Conservation (phyloP, 257 asterid species). For the Capsicum baccatum region DNA sequence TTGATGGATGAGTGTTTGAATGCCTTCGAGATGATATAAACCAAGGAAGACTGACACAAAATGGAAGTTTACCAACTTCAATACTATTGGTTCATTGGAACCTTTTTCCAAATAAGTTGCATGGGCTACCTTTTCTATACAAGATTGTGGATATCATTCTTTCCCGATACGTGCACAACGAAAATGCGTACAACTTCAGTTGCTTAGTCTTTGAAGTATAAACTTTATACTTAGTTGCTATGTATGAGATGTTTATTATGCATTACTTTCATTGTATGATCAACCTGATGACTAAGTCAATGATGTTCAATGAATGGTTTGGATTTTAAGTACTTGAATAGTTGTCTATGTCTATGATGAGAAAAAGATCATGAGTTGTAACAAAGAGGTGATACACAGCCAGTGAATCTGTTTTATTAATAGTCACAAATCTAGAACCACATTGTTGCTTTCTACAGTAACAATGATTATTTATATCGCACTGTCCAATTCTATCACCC, state of each 20-base stretch:
- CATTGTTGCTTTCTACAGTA: not conserved
- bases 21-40: not conserved
- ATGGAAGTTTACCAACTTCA: not conserved
- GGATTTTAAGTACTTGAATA: not conserved
- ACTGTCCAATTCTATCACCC: not conserved
- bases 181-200: not conserved
- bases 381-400: not conserved
- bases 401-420: not conserved
- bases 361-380: not conserved
- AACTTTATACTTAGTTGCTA: not conserved
- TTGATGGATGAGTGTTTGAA: not conserved
- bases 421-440: not conserved
- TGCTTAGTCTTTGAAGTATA: not conserved
- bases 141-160: not conserved
- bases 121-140: not conserved
- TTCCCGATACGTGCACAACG: not conserved
- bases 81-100: not conserved
- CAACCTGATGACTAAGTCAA: not conserved
- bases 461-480: not conserved
- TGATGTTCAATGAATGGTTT: not conserved
- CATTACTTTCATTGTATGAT: slow-evolving; percentile 17
- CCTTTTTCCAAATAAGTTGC: not conserved
- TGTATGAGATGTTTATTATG: not conserved
- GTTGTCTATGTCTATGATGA: not conserved
- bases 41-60: slow-evolving; percentile 15